Base-by-base conservation (phyloP, 139 green algal genomes). In the Chlorokybus atmophyticus region DNA sequence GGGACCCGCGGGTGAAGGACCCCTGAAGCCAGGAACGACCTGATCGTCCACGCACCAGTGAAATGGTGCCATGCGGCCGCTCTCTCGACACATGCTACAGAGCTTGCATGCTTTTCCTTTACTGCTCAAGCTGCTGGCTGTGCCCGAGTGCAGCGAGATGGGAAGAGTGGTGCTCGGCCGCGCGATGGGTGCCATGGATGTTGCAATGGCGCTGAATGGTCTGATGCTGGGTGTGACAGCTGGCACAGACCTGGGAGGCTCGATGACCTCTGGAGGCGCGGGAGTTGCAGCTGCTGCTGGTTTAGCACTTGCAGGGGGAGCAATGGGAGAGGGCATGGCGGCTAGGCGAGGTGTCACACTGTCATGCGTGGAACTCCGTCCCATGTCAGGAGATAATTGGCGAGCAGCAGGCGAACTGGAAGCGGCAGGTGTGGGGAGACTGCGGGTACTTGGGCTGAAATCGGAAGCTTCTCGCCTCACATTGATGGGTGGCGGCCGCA, bases 41-140 rank as follows among this genome's bases (percentile, higher is more conserved):
- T 29, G 26, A 26, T 66, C 58, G 50, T 66, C 29, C 31, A 60
- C 27, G 35, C 58, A 66, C 58, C 58, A 66, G 26, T 66, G 58
- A 35, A 66, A 66, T 19, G 58, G 58, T 14, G 41, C n/a, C 10
- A 28, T 21, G 10, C 23, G 7, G 0, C n/a, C 17, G 8, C 28
- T 17, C 55, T 62, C 55, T 29, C 28, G 14, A 40, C 39, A 62
- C 27, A 54, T 54, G 17, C n/a, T 27, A 28, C 55, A 62, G 39
- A 54, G 53, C 21, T 62, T 52, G 55, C 55, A 62, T 3, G 8
- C 17, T 25, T 51, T 60, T 24, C 21, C 7, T n/a, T 32, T 29
- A 7, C 49, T 28, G 25, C 24, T 39, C 32, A n/a, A 39, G 14
- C 24, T 7, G 49, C 21, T n/a, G 21, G 32, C 1, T 55, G 49